These are phyloP conservation scores for Luffa aegyptiaca DNA, from an alignment of 306 rosid genomes.

Conservation along the genomic window DNA sequence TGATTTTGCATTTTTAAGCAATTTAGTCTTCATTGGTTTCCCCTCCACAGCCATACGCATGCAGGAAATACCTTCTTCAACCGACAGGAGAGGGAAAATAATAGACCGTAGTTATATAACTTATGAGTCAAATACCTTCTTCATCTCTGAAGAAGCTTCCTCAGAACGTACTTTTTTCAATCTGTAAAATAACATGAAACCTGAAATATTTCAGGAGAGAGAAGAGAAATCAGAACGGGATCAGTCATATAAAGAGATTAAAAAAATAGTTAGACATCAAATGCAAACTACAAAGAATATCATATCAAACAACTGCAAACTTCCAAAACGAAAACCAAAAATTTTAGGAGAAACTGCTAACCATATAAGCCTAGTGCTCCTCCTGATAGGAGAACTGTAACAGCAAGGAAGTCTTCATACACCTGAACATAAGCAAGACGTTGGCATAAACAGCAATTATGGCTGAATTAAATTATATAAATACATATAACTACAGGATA, in stretches of 20 bases:
- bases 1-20: not conserved
- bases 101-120: not conserved
- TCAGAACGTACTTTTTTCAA: conserved; percentile 53
- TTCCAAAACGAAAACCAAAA: not conserved
- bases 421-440: conserved; percentile 28
- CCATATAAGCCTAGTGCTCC: conserved; percentile 60
- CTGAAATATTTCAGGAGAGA: conserved; percentile 20
- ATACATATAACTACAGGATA: not conserved
- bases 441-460: not conserved
- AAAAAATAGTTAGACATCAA: not conserved
- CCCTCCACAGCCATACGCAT: not conserved
- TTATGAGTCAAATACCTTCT: conserved; percentile 38
- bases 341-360: conserved; percentile 15
- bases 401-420: conserved; percentile 42
- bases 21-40: not conserved
- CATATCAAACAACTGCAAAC: not conserved
- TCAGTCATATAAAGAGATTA: not conserved
- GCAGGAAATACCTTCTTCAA: not conserved
- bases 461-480: not conserved
- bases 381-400: conserved; percentile 31
- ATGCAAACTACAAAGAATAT: not conserved
- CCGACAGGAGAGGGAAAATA: not conserved
- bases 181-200: conserved; percentile 38
- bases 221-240: not conserved
- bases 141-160: conserved; percentile 56